phyloP scores from a whole-genome alignment of 2,329 filamentous ascomycete species.

The Colletotrichum falcatum region DNA sequence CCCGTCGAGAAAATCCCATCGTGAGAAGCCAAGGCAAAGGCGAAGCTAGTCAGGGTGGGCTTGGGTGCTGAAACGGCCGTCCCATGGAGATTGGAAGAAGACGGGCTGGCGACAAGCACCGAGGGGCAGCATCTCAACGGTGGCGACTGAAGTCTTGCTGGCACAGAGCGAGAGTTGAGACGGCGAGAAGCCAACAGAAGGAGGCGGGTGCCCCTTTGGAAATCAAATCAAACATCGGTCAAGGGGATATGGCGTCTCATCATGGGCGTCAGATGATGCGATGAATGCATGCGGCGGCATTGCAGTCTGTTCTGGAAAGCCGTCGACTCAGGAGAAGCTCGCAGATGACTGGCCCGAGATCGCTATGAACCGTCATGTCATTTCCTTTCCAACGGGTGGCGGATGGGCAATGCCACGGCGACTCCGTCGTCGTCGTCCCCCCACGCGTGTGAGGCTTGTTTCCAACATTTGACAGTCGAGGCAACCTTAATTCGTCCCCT shows the following conservation, averaged over 20 bases:
- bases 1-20: constrained; percentile 41
- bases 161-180: constrained; percentile 15
- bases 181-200: constrained; percentile 1
- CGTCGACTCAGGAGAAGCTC: constrained; percentile 11
- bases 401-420: too few species aligned
- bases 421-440: too few species aligned
- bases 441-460: too few species aligned
- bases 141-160: constrained; percentile 22
- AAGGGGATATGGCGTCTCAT: constrained; percentile 33
- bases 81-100: constrained; percentile 37
- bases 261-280: constrained; percentile 33
- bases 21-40: constrained; percentile 26
- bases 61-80: constrained; percentile 41
- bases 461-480: neutral
- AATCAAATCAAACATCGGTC: constrained; percentile 14
- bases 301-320: neutral
- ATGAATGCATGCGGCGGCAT: constrained; percentile 18
- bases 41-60: constrained; percentile 41
- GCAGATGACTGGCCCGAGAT: constrained; percentile 2
- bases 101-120: constrained; percentile 38
- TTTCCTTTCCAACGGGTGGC: too few species aligned
- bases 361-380: too few species aligned
- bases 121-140: constrained; percentile 40
- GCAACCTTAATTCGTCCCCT: neutral
- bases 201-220: neutral